Percentiles rank a stretch among this genome's conserved stretches.
These are phyloP conservation scores for Alternaria atra DNA, from an alignment of 2,329 filamentous ascomycete genomes.

Conservation along the genomic window DNA sequence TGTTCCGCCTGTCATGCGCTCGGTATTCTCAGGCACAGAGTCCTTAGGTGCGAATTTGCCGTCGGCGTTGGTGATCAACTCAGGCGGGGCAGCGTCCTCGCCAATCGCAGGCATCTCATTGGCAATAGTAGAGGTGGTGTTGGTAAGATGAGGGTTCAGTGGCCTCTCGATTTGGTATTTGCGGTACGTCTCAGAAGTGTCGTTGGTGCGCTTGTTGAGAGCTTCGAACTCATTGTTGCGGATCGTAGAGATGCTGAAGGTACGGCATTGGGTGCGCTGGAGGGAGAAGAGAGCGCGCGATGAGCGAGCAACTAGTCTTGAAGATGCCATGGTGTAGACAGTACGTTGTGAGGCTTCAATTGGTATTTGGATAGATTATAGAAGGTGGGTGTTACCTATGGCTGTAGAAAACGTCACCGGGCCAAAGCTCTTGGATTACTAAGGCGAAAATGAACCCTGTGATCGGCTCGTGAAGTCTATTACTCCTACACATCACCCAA, in stretches of 20 bases:
- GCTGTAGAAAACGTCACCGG: constrained; percentile 35
- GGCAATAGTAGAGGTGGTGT: constrained; percentile 69
- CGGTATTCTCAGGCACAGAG: constrained; percentile 68
- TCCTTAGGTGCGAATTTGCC: constrained; percentile 67
- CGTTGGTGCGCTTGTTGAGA: constrained; percentile 61
- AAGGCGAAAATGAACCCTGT: constrained; percentile 13
- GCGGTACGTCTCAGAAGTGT: constrained; percentile 64
- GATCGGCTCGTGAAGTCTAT: constrained; percentile 30
- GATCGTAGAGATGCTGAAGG: constrained; percentile 51
- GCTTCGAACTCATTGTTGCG: constrained; percentile 52
- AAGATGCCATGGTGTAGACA: constrained; percentile 55
- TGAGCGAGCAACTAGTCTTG: constrained; percentile 57
- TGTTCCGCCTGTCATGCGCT: constrained; percentile 71
- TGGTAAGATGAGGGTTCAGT: constrained; percentile 69
- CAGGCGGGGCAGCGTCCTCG: constrained; percentile 65
- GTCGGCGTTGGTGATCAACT: constrained; percentile 66
- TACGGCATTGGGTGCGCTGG: constrained; percentile 43
- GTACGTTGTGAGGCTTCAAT: constrained; percentile 25
- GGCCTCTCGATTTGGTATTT: constrained; percentile 66
- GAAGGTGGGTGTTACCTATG: constrained; percentile 29
- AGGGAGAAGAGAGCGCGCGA: constrained; percentile 53
- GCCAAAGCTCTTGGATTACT: constrained; percentile 29
- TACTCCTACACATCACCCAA: constrained; percentile 22
- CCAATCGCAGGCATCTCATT: constrained; percentile 70
- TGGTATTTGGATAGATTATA: constrained; percentile 14